Percentiles rank a stretch among this genome's conserved stretches.
Conservation (phyloP, 306 rosid species). For the Cucurbita ficifolia region DNA sequence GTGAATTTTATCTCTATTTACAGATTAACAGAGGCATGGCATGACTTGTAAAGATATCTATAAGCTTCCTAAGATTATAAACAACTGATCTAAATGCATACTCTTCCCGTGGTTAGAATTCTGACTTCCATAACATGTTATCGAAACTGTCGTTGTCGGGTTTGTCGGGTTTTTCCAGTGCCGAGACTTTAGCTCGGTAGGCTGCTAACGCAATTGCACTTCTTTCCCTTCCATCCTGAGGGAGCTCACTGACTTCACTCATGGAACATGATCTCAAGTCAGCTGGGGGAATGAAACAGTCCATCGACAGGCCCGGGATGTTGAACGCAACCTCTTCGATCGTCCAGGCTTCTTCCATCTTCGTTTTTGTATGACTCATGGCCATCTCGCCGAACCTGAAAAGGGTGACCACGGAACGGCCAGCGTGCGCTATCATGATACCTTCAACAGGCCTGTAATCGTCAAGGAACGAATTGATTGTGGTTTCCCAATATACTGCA, state of each 20-base stretch:
- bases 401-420: slow-evolving; percentile 86
- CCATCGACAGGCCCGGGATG: slow-evolving; percentile 72
- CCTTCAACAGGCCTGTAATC: slow-evolving; percentile 95
- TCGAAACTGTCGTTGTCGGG: slow-evolving; percentile 34
- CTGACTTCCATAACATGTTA: slow-evolving; percentile 71
- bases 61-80: slow-evolving; percentile 51
- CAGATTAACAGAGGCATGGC: neutral
- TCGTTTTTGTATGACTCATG: slow-evolving; percentile 94
- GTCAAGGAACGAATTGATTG: slow-evolving; percentile 82
- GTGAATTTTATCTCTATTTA: no score
- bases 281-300: slow-evolving; percentile 97
- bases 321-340: slow-evolving; percentile 97
- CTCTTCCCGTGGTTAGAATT: slow-evolving; percentile 25
- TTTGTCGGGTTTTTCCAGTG: slow-evolving; percentile 54
- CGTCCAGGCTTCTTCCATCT: slow-evolving; percentile 99
- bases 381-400: slow-evolving; percentile 97
- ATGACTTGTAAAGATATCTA: slow-evolving; percentile 2
- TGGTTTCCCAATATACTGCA: slow-evolving; percentile 95
- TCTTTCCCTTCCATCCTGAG: slow-evolving; percentile 61
- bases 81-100: slow-evolving; percentile 56
- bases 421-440: slow-evolving; percentile 95
- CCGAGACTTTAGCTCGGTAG: slow-evolving; percentile 64
- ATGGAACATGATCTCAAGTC: slow-evolving; percentile 61
- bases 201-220: slow-evolving; percentile 30
- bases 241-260: slow-evolving; percentile 66